Evolutionary conservation across 768 basidiomycete genomes (phyloP).

Genomic region (Lyophyllum semitale): DNA sequence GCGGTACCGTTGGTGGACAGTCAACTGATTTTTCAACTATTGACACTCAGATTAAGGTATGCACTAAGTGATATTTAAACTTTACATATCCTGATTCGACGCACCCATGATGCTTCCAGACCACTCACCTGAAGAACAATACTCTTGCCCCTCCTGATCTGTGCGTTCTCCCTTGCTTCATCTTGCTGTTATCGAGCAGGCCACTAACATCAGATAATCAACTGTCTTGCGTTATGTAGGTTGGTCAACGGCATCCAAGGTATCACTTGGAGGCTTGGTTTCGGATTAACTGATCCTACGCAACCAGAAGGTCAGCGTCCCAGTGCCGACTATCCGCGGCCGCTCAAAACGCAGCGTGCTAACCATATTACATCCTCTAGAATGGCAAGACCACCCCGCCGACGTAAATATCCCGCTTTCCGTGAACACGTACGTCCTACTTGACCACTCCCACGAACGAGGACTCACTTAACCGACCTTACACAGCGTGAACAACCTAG

Average conservation of each 20-base stretch:
- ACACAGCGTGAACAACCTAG: slow-evolving; percentile 55
- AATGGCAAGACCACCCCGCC: slow-evolving; percentile 62
- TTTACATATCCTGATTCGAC: slow-evolving; percentile 1
- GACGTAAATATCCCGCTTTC: slow-evolving; percentile 54
- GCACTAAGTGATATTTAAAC: background rate
- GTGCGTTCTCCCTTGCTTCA: slow-evolving; percentile 35
- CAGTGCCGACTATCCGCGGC: background rate
- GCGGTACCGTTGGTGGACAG: slow-evolving; percentile 65
- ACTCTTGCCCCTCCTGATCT: slow-evolving; percentile 60
- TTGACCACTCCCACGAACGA: background rate
- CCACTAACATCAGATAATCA: background rate
- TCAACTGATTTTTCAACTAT: slow-evolving; percentile 57
- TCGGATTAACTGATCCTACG: slow-evolving; percentile 50
- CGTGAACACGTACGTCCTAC: slow-evolving; percentile 43
- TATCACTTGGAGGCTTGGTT: slow-evolving; percentile 66
- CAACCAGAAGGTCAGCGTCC: slow-evolving; percentile 54
- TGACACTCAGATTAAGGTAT: slow-evolving; percentile 59
- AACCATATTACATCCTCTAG: slow-evolving; percentile 29
- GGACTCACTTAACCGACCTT: slow-evolving; percentile 2
- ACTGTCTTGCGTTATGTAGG: slow-evolving; percentile 27
- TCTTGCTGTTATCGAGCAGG: slow-evolving; percentile 1
- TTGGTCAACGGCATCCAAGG: slow-evolving; percentile 57
- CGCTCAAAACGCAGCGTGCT: background rate
- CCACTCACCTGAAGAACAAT: slow-evolving; percentile 54
- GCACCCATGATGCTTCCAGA: slow-evolving; percentile 31